Evolutionary conservation across 306 rosid species (phyloP), one percentile per base, ranked within the genome.

Genomic region (Vigna hirtella): DNA sequence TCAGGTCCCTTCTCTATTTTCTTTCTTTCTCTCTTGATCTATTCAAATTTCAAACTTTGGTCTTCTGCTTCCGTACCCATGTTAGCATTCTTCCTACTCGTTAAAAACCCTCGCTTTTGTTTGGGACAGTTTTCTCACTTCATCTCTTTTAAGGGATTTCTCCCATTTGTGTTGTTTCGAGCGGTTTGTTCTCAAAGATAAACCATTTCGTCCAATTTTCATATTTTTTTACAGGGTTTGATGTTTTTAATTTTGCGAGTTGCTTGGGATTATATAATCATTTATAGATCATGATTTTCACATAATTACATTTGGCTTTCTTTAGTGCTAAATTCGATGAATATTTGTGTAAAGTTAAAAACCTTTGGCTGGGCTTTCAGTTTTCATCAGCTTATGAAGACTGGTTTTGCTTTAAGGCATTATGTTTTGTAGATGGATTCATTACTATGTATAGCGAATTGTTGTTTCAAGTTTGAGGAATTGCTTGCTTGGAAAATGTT

Each of bases 1-100:
- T 14, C 59, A 70, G 87, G 84, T 79, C 0, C 22, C 30, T 14
- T 52, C 26, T 40, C 36, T 18, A 30, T 49, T 1, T 32, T 59
- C 73, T 26, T 6, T 6, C 52, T 49, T 20, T 49, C 61, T 62
- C 18, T 76, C 56, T 61, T 22, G 67, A 80, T 76, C 76, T 64
- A 47, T 70, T 70, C 0, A 70, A 40, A 28, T 84, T 76, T 57
- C 76, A 13, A 34, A 7, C 32, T 64, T 57, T 64, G 72, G 64
- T 84, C 84, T 82, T 76, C 69, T 61, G 73, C 62, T 82, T 70
- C 42, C 40, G 22, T 51, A 34, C 42, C 42, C 42, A 36, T 36
- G 1, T 36, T 20, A 15, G 7, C n/a, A 10, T 42, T 30, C 62
- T 69, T 59, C 59, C 11, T 40, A 42, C 59, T 55, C 30, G 17